Evolutionary conservation across 352 stramenopile genomes (phyloP).

Genomic region (Globisporangium nunn): DNA sequence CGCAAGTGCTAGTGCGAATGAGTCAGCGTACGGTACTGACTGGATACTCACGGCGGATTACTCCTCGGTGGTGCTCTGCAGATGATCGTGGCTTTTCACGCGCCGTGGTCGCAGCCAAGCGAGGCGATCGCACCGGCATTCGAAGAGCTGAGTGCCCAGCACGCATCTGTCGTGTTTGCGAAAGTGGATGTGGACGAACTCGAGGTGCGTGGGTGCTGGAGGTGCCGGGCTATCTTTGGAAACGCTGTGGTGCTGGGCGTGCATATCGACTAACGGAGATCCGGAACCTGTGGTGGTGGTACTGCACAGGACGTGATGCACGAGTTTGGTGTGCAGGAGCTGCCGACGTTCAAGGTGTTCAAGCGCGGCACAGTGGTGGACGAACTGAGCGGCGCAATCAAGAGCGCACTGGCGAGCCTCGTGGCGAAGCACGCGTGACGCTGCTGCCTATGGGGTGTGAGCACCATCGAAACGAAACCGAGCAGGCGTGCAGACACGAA

Average conservation of each 20-base stretch:
- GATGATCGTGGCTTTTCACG: constrained; percentile 83
- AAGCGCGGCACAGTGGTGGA: constrained; percentile 86
- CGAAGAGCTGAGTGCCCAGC: constrained; percentile 56
- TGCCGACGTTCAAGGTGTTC: constrained; percentile 93
- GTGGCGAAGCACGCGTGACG: constrained; percentile 32
- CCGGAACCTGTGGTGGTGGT: background rate
- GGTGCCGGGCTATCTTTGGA: background rate
- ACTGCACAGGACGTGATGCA: constrained; percentile 40
- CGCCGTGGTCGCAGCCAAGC: constrained; percentile 82
- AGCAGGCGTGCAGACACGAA: background rate
- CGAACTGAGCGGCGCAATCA: constrained; percentile 75
- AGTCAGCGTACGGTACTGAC: background rate
- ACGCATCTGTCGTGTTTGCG: constrained; percentile 43
- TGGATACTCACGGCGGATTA: constrained; percentile 5
- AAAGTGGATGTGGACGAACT: constrained; percentile 78
- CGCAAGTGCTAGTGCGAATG: background rate
- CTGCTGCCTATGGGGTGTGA: background rate
- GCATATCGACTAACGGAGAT: background rate
- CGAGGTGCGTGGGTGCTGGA: constrained; percentile 21
- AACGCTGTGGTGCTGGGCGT: background rate
- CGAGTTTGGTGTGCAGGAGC: constrained; percentile 63
- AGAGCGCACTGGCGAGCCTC: constrained; percentile 46
- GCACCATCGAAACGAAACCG: background rate
- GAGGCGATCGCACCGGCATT: constrained; percentile 73
- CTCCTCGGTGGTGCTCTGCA: constrained; percentile 13